A percentile compares a stretch with the other conserved stretches of the same genome.
These are phyloP conservation scores for Anthoceros angustus DNA, from an alignment of 225 moss, liverwort and hornwort species.

Conservation along the genomic window DNA sequence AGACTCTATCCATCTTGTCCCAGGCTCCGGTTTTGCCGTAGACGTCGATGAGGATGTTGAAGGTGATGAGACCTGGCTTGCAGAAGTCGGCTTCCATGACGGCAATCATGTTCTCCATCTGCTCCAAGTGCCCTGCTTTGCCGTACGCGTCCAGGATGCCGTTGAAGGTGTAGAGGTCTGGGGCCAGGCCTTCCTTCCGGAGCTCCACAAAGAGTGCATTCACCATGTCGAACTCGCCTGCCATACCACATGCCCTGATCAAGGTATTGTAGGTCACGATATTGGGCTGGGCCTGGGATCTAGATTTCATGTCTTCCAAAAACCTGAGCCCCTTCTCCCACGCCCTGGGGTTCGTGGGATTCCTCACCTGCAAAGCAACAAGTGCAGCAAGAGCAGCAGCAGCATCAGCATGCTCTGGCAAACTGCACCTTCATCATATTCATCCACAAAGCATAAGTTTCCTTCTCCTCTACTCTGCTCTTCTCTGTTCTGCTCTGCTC, in stretches of 20 bases:
- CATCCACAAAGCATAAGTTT: background rate
- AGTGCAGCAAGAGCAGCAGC: background rate
- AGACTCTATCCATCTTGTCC: background rate
- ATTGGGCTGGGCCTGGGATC: background rate
- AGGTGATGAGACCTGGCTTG: background rate
- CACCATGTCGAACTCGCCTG: background rate
- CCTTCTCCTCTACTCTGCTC: no score
- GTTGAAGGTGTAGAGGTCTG: background rate
- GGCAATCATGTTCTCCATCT: background rate
- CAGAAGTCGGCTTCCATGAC: background rate
- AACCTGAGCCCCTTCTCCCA: conserved; percentile 4
- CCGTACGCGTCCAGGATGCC: background rate
- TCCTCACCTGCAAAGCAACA: background rate
- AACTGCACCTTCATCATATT: background rate
- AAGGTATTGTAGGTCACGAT: conserved; percentile 1
- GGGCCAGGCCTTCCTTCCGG: conserved; percentile 1
- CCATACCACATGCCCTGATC: background rate
- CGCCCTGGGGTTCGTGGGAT: background rate
- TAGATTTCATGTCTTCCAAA: background rate
- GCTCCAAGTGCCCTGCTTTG: background rate
- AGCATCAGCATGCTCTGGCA: background rate
- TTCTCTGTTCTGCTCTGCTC: no score
- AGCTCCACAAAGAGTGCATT: background rate
- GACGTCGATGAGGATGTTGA: background rate
- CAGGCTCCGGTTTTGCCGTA: background rate